These are phyloP conservation scores for Termitomyces sp. DNA, from an alignment of 768 basidiomycete species.

Conservation along the genomic window DNA sequence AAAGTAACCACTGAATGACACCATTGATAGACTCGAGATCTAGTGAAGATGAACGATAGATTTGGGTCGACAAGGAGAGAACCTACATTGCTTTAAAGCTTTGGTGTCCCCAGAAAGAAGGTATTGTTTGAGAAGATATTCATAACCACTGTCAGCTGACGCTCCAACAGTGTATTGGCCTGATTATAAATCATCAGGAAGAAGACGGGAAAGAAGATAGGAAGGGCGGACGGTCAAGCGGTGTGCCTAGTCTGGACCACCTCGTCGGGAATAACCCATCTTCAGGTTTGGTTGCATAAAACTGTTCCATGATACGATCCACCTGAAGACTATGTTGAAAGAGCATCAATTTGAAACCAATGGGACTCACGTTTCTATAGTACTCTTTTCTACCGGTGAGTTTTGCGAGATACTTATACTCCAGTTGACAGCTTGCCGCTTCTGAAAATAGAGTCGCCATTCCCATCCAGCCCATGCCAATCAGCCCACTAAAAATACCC, in stretches of 20 bases:
- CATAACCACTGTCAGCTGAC: slow-evolving; percentile 60
- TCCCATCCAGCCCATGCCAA: slow-evolving; percentile 26
- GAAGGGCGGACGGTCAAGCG: slow-evolving; percentile 20
- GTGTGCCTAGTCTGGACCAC: slow-evolving; percentile 26
- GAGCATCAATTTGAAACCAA: neutral
- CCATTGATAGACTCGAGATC: slow-evolving; percentile 49
- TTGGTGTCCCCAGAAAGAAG: slow-evolving; percentile 47
- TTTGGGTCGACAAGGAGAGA: neutral
- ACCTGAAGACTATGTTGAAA: slow-evolving; percentile 17
- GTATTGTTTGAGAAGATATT: slow-evolving; percentile 66
- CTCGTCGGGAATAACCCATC: slow-evolving; percentile 31
- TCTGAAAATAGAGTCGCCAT: slow-evolving; percentile 31
- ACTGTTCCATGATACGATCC: slow-evolving; percentile 33
- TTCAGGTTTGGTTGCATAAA: slow-evolving; percentile 26
- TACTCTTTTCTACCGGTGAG: slow-evolving; percentile 57
- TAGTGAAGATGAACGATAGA: slow-evolving; percentile 14
- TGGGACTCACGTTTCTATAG: slow-evolving; percentile 27
- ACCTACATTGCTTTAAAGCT: slow-evolving; percentile 48
- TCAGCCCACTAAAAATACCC: slow-evolving; percentile 23
- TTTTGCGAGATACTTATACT: slow-evolving; percentile 73
- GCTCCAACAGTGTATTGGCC: slow-evolving; percentile 52
- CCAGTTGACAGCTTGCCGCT: slow-evolving; percentile 58
- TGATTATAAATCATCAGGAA: slow-evolving; percentile 10
- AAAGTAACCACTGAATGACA: slow-evolving; percentile 56
- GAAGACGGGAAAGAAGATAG: neutral